Base-by-base conservation (phyloP, 2,329 filamentous ascomycete genomes). In the Xylariaceae sp. region DNA sequence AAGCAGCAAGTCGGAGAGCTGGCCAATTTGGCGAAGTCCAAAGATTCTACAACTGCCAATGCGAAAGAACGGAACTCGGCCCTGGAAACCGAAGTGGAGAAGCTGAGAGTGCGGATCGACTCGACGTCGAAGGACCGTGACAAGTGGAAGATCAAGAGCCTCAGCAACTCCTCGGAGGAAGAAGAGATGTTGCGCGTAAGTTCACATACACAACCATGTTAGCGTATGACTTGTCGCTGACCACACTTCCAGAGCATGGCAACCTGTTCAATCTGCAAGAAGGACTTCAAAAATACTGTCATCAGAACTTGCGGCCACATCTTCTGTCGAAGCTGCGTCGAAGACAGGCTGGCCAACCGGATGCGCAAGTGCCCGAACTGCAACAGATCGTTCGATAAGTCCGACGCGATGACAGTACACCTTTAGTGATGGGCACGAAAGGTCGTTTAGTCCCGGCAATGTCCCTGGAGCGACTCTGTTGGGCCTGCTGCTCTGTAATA, bases 281-380 rank as follows among this genome's bases (percentile, higher is more conserved):
- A 78, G 52, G 86, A 90, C 47, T 89, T 95, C 66, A 96, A 96
- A 61, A 87, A 96, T 54, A 94, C 89, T 1, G 83, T 82, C 8
- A 74, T 98, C 57, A 93, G 92, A 63, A 88, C 85, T 1, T 98
- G 92, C 58, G 92, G 92, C 2, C 92, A 98, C 59, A 76, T 94
- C 31, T 94, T 96, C 60, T 98, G 92, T 71, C 80, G 81, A 53
- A 73, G 79, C 30, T 98, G 92, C 56, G 83, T 96, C 16, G 86
- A 94, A 44, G 83, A 93, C 52, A 80, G 92, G 37, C 79, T 95
- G 41, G 78, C 77, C 29, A 94, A 92, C 52, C 83, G 92, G 22
- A 89, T 90, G 64, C 77, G 92, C 46, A 96, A 96, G 60, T 98
- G 92, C 53, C 92, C 92, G 3, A 90, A 86, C 49, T 98, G 93